A percentile compares a stretch with the other conserved stretches of the same genome.
phyloP scores from a whole-genome alignment of 1,284 basidiomycete genomes.

The Microbotryomycetes sp. region DNA sequence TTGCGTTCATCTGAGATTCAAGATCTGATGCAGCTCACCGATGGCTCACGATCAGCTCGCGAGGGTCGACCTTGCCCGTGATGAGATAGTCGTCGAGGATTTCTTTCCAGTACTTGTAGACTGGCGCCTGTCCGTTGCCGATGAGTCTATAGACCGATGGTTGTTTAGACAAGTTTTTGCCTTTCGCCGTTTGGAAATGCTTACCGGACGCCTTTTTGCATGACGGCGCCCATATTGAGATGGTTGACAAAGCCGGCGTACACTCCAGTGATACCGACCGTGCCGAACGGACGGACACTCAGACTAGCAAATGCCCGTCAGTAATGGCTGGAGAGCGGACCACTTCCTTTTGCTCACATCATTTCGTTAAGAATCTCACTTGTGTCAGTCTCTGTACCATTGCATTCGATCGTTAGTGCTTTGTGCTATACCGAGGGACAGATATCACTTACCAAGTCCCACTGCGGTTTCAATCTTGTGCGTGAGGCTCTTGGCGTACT shows the following conservation, averaged over 20 bases:
- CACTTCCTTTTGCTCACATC: constrained; percentile 58
- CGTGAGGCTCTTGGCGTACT: constrained; percentile 36
- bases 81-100: constrained; percentile 56
- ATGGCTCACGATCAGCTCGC: constrained; percentile 47
- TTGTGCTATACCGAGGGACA: too few species aligned
- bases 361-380: constrained; percentile 62
- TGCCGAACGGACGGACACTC: constrained; percentile 12
- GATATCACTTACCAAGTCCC: constrained; percentile 50
- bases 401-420: too few species aligned
- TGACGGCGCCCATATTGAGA: constrained; percentile 65
- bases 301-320: too few species aligned
- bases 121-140: constrained; percentile 49
- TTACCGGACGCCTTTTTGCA: constrained; percentile 56
- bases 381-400: constrained; percentile 61
- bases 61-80: constrained; percentile 61
- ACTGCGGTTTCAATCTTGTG: constrained; percentile 64
- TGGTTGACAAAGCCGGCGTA: constrained; percentile 49
- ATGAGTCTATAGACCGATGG: constrained; percentile 13
- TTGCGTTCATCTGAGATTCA: neutral
- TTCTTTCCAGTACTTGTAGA: constrained; percentile 66
- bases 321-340: constrained; percentile 58
- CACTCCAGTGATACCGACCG: constrained; percentile 22
- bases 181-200: neutral
- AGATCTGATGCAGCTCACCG: neutral
- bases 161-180: neutral